phyloP scores from a whole-genome alignment of 805 yeast genomes.

The Nakazawaea populi region DNA sequence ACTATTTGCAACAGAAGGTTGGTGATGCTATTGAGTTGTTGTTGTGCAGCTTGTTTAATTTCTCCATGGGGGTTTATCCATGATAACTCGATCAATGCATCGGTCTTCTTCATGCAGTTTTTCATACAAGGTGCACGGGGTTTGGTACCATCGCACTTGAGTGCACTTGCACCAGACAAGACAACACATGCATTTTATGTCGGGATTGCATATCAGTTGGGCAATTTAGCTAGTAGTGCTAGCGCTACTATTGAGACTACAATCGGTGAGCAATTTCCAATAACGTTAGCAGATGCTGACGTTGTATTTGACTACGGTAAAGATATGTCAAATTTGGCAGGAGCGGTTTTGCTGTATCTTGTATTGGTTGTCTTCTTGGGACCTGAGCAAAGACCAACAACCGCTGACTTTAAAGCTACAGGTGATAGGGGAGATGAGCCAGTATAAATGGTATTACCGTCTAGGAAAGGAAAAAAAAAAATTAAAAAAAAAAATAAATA shows the following conservation, averaged over 20 bases:
- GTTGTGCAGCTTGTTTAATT: constrained; percentile 52
- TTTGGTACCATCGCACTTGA: constrained; percentile 54
- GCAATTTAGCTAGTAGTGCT: constrained; percentile 62
- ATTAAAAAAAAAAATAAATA: neutral
- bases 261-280: constrained; percentile 51
- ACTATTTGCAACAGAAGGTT: constrained; percentile 52
- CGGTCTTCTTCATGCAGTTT: constrained; percentile 55
- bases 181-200: constrained; percentile 53
- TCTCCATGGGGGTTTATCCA: constrained; percentile 58
- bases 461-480: neutral
- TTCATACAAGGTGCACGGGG: constrained; percentile 72
- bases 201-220: constrained; percentile 62
- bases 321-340: constrained; percentile 64
- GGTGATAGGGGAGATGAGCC: too few species aligned
- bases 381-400: constrained; percentile 43
- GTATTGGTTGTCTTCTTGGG: constrained; percentile 49
- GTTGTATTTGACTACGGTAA: constrained; percentile 46
- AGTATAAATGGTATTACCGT: neutral
- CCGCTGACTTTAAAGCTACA: too few species aligned
- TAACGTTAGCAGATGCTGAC: constrained; percentile 12
- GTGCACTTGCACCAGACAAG: constrained; percentile 55
- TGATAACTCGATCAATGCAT: constrained; percentile 44
- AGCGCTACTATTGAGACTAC: constrained; percentile 65
- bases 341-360: constrained; percentile 52
- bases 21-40: constrained; percentile 43